Evolutionary conservation across 345 rosid species (phyloP).

Genomic region (Arabidopsis arenosa): DNA sequence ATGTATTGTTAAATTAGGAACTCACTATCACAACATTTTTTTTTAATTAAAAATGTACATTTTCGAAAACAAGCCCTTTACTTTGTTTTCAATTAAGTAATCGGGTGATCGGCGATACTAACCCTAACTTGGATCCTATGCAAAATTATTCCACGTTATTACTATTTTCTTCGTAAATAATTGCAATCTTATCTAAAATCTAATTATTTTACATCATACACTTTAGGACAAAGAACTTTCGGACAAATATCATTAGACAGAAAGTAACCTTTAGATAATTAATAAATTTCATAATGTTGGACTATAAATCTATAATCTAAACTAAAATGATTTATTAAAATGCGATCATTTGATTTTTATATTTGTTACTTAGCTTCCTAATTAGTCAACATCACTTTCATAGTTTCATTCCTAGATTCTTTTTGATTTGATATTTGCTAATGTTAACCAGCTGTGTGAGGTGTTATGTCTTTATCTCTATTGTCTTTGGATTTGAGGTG

Average conservation of each 20-base stretch:
- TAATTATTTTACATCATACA: conserved; percentile 19
- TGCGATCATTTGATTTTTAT: background rate
- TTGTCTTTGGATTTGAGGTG: background rate
- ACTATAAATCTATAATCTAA: conserved; percentile 9
- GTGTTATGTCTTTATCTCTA: conserved; percentile 31
- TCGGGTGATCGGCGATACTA: background rate
- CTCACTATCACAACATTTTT: background rate
- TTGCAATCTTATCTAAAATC: conserved; percentile 9
- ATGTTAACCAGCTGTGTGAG: conserved; percentile 36
- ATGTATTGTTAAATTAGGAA: background rate
- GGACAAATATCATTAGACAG: conserved; percentile 9
- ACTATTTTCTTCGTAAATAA: background rate
- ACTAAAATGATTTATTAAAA: background rate
- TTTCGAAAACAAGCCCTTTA: too few relatives aligned
- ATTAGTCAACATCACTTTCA: conserved; percentile 22
- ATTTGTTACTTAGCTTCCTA: background rate
- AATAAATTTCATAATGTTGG: conserved; percentile 19
- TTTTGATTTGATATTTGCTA: conserved; percentile 32
- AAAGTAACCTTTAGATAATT: conserved; percentile 27
- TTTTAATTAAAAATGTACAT: too few relatives aligned
- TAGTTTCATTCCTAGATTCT: conserved; percentile 22
- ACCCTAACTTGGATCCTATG: conserved; percentile 29
- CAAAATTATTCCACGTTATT: background rate
- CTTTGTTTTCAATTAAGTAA: too few relatives aligned
- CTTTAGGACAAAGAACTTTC: conserved; percentile 27